Conservation (phyloP, 345 rosid genomes). For the Nasturtium officinale region DNA sequence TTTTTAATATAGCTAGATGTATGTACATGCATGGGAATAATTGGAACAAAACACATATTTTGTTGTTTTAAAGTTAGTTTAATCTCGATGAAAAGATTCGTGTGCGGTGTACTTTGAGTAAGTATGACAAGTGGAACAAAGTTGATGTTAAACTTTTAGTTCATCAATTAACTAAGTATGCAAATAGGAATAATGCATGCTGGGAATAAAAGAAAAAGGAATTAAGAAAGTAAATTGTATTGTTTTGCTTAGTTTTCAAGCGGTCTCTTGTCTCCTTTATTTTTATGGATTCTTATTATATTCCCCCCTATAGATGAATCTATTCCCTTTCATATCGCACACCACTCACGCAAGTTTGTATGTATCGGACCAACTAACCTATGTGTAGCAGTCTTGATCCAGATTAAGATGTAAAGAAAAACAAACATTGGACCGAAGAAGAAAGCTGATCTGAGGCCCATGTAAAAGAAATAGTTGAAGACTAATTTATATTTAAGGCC, state of each 20-base stretch:
- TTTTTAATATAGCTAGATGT: constrained; percentile 3
- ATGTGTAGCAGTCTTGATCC: neutral
- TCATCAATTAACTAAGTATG: constrained; percentile 26
- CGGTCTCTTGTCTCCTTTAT: constrained; percentile 20
- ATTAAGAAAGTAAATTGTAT: constrained; percentile 25
- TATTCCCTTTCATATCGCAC: constrained; percentile 36
- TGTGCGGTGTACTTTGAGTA: constrained; percentile 25
- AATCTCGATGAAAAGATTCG: constrained; percentile 34
- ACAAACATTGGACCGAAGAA: neutral
- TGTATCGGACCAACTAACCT: neutral
- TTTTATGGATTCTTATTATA: constrained; percentile 22
- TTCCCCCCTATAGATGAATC: constrained; percentile 12
- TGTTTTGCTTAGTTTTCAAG: constrained; percentile 41
- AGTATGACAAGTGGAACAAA: constrained; percentile 39
- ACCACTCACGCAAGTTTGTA: neutral
- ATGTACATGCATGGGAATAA: constrained; percentile 37
- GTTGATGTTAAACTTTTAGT: constrained; percentile 39
- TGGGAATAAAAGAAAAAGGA: neutral
- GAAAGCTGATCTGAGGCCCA: constrained; percentile 3
- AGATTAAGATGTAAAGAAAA: neutral
- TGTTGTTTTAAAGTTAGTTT: neutral
- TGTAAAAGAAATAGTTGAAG: neutral
- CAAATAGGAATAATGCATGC: constrained; percentile 28
- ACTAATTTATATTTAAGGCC: constrained; percentile 7
- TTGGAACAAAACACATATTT: constrained; percentile 21